Evolutionary conservation across 192 early-diverging fungal species (phyloP).

Genomic region (Backusella circina): DNA sequence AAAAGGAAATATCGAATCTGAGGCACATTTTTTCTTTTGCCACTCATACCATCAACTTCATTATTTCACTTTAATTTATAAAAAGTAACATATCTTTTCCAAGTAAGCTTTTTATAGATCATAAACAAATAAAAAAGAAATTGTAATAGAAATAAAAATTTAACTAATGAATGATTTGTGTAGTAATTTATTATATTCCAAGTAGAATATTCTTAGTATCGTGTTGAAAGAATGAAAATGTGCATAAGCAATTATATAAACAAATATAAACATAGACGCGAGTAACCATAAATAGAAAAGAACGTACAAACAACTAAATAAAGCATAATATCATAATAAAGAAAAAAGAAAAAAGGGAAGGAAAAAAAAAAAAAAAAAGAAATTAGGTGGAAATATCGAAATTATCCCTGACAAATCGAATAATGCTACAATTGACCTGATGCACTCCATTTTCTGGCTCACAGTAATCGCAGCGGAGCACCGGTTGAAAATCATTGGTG

Average conservation of each 20-base stretch:
- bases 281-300: not conserved
- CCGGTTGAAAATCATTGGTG: not conserved
- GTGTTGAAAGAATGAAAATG: not conserved
- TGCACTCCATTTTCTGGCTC: not conserved
- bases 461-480: conserved; percentile 5
- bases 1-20: not conserved
- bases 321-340: conserved; percentile 3
- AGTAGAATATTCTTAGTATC: not conserved
- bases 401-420: not conserved
- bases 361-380: not conserved
- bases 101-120: not conserved
- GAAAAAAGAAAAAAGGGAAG: not conserved
- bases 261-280: not conserved
- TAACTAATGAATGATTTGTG: not conserved
- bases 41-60: too few relatives aligned
- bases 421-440: not conserved
- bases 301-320: not conserved
- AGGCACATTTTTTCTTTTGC: not conserved
- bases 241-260: not conserved
- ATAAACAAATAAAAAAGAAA: not conserved
- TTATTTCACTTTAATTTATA: not conserved
- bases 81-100: too few relatives aligned
- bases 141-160: not conserved
- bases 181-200: not conserved
- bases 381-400: not conserved